Evolutionary conservation across 257 asterid species (phyloP).

Genomic region (Coffea eugenioides): DNA sequence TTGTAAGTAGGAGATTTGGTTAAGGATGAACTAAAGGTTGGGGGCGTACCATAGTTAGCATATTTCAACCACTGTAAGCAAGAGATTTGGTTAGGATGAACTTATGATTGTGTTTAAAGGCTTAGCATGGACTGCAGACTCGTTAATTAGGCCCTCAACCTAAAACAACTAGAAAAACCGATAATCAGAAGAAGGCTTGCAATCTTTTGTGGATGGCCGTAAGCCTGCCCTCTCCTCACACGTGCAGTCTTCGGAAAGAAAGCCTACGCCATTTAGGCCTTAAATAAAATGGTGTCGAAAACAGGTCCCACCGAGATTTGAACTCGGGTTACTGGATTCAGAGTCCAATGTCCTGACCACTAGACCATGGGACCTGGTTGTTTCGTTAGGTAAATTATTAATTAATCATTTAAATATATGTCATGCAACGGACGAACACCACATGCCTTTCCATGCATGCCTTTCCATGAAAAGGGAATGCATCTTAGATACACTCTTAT

Average conservation of each 20-base stretch:
- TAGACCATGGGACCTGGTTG: constrained; percentile 71
- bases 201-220: not conserved
- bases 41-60: too few species aligned
- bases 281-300: too few species aligned
- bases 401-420: too few species aligned
- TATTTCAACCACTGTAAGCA: too few species aligned
- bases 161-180: not conserved
- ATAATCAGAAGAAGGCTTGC: not conserved
- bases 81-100: not conserved
- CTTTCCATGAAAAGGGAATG: too few species aligned
- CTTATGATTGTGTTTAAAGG: not conserved
- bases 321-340: constrained; percentile 96
- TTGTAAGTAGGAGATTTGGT: too few species aligned
- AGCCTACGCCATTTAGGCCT: too few species aligned
- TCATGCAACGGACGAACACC: too few species aligned
- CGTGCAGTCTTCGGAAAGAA: not conserved
- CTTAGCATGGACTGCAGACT: not conserved
- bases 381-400: too few species aligned
- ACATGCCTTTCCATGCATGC: too few species aligned
- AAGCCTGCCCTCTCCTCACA: not conserved
- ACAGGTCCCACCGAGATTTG: constrained; percentile 90
- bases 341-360: constrained; percentile 95
- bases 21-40: not conserved
- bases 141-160: not conserved
- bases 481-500: too few species aligned